A percentile compares a stretch with the other conserved stretches of the same genome.
Conservation (phyloP, 192 early-diverging fungal genomes). For the Backusella morwellensis region DNA sequence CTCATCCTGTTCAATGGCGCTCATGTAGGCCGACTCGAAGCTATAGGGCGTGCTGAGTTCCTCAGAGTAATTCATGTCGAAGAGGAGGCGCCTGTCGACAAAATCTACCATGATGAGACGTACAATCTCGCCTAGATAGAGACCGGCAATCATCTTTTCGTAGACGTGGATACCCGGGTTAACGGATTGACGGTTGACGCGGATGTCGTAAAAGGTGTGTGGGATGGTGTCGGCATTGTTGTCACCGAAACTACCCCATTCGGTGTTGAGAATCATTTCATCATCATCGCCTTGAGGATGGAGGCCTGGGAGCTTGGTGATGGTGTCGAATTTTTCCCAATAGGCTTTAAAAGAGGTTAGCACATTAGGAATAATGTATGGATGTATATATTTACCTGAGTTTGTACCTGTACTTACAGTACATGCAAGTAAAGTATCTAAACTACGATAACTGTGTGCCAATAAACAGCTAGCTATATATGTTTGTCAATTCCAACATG, state of each 20-base stretch:
- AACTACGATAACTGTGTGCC: conserved; percentile 77
- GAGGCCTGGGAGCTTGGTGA: conserved; percentile 61
- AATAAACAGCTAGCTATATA: conserved; percentile 75
- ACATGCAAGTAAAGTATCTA: conserved; percentile 79
- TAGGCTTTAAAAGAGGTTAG: conserved; percentile 54
- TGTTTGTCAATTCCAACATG: too few relatives aligned
- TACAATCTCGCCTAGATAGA: conserved; percentile 90
- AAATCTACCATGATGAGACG: conserved; percentile 78
- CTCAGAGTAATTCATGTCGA: conserved; percentile 57
- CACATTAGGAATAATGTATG: too few relatives aligned
- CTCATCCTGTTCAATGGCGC: conserved; percentile 67
- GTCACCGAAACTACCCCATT: conserved; percentile 93
- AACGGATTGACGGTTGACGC: conserved; percentile 71
- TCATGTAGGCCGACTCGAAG: conserved; percentile 77
- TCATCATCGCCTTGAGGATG: conserved; percentile 30
- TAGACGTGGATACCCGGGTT: conserved; percentile 81
- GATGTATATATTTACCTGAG: conserved; percentile 36
- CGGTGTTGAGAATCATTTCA: conserved; percentile 93
- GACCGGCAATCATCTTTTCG: conserved; percentile 93
- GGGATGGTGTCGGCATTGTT: conserved; percentile 70
- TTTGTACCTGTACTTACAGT: conserved; percentile 96
- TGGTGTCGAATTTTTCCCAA: conserved; percentile 72
- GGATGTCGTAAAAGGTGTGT: conserved; percentile 77
- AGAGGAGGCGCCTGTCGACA: conserved; percentile 76
- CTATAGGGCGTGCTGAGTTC: conserved; percentile 63